Evolutionary conservation across 768 basidiomycete species (phyloP).

Genomic region (Rhodotorula paludigena): DNA sequence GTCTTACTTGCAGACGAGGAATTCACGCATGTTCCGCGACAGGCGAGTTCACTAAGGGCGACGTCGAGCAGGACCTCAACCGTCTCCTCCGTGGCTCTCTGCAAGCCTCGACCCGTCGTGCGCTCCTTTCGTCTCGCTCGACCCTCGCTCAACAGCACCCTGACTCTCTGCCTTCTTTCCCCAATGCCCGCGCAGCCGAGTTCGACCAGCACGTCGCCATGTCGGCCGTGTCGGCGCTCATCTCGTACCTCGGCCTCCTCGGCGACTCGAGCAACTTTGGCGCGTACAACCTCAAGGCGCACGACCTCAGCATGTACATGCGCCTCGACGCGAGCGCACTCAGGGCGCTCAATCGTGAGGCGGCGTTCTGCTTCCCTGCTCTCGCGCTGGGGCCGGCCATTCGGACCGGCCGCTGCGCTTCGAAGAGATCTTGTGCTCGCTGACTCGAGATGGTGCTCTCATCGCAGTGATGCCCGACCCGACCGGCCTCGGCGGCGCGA

Average conservation of each 20-base stretch:
- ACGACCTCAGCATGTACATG: conserved; percentile 93
- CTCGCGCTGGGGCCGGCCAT: too few relatives aligned
- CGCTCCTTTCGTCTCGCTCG: background rate
- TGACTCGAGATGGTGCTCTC: background rate
- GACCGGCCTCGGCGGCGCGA: conserved; percentile 53
- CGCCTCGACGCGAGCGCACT: conserved; percentile 90
- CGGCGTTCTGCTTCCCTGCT: too few relatives aligned
- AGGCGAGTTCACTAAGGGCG: conserved; percentile 82
- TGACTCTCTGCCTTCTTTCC: background rate
- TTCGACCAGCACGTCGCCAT: conserved; percentile 71
- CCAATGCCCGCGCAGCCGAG: conserved; percentile 57
- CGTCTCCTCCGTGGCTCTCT: conserved; percentile 59
- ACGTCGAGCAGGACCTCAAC: conserved; percentile 71
- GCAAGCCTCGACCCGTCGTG: conserved; percentile 50
- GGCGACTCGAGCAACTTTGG: conserved; percentile 72
- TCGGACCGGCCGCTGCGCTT: too few relatives aligned
- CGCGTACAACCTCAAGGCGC: conserved; percentile 71
- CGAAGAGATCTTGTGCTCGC: background rate
- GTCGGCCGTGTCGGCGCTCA: conserved; percentile 70
- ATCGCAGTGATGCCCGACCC: conserved; percentile 38
- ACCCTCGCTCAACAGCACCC: background rate
- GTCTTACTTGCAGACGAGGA: background rate
- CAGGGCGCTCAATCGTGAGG: conserved; percentile 68
- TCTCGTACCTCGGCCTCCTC: conserved; percentile 74
- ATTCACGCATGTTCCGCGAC: background rate